Conservation (phyloP, 2,329 filamentous ascomycete species). For the Botryotinia globosa region DNA sequence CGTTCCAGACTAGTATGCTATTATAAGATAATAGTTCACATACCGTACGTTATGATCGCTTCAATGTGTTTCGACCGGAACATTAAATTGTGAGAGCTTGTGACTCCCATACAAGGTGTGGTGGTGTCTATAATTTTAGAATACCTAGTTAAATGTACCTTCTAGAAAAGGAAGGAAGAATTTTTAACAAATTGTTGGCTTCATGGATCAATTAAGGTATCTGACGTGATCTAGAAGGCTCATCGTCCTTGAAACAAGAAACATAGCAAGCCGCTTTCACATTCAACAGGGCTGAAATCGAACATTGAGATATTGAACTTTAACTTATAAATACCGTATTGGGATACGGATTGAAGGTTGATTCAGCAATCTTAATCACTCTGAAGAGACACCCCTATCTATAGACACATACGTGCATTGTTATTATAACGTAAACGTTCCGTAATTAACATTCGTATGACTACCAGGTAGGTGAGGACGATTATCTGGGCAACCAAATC, state of each 20-base stretch:
- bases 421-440: background rate
- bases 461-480: background rate
- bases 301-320: background rate
- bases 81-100: no score
- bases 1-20: background rate
- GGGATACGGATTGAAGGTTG: background rate
- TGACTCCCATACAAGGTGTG: background rate
- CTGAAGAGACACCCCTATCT: background rate
- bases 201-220: background rate
- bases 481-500: background rate
- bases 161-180: background rate
- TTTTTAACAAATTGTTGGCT: background rate
- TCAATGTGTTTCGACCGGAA: background rate
- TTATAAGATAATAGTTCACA: background rate
- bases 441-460: background rate
- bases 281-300: background rate
- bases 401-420: background rate
- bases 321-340: background rate
- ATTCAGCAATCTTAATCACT: background rate
- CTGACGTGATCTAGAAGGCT: conserved; percentile 1
- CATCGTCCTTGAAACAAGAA: conserved; percentile 2
- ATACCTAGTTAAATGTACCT: background rate
- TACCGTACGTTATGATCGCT: background rate
- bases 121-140: background rate
- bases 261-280: conserved; percentile 2